Evolutionary conservation across 1,139 yeast species (phyloP), one percentile per base, ranked within the genome.

Genomic region (Yarrowia galli): DNA sequence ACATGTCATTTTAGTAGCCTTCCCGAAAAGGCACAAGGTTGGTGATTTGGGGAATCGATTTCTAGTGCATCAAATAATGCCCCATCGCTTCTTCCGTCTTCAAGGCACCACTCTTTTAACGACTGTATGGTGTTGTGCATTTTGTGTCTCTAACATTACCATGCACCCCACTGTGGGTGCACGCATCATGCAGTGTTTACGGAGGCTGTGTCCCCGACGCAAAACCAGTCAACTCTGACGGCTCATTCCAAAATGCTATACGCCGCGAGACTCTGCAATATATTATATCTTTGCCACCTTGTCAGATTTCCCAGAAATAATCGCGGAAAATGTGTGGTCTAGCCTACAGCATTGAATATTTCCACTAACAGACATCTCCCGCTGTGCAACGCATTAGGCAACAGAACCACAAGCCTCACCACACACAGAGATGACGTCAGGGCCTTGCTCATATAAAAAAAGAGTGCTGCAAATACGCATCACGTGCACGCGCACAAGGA

Each of bases 401-500:
- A 36, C n/a, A 15, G 15, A 36, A 36, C 40, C 40, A 36, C 46
- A 42, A 42, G 46, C 46, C 46, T 20, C 46, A 40, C 20, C 45
- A 3, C 32, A 3, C 32, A 40, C 22, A 13, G 22, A 7, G 4
- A 35, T 49, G 56, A 49, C 40, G 56, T 49, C 56, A 49, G 18
- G 15, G n/a, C 28, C 13, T 32, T 32, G 40, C 56, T 15, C 56
- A 48, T 28, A 16, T 28, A 28, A 5, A 48, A 28, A 5, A 48
- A 48, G 22, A 23, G 49, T 18, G 18, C 38, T 18, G 36, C 16
- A 48, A 20, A 49, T 12, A 49, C 42, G 58, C 58, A 51, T 49
- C 56, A 49, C 56, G 56, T 49, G 56, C 56, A 32, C 38, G 10
- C 42, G 13, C 38, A 48, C 54, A 46, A 46, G 35, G 18, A 28